Evolutionary conservation across 1,139 yeast species (phyloP), one percentile per base, ranked within the genome.

Genomic region (Geotrichum siamense): DNA sequence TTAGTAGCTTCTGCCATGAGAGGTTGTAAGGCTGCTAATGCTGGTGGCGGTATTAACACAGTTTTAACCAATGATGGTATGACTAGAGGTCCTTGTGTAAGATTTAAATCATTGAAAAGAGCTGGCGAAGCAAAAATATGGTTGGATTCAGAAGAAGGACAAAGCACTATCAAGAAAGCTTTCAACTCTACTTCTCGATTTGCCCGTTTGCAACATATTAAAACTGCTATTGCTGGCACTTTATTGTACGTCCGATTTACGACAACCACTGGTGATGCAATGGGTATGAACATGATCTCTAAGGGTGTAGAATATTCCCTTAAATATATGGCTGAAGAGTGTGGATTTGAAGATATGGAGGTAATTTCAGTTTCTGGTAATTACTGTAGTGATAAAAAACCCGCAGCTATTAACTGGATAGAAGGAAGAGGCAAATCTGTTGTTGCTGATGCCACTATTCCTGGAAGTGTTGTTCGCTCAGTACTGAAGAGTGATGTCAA

Each of bases 201-300:
- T 69, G 99, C 99, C 17, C 79, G 96, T 59, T 76, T 91, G 58
- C 94, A 85, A 65, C 82, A 82, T 56, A 72, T 89, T 54, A 84
- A 87, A 64, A 86, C 97, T 23, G 94, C 97, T 1, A 70, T 91
- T 63, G 98, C 98, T n/a, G 98, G 99, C 33, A 83, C 84, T 43
- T 71, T 83, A 53, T 71, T 93, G 57, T 91, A 76, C 60, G 82
- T 93, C 56, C 79, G 98, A 58, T 91, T 91, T 71, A 79, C 89
- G 62, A 91, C 99, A 22, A 87, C 96, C 34, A 91, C 99, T 28
- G 99, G 99, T 65, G 99, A 91, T 70, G 98, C 98, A 16, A 91
- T 91, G 99, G 99, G 98, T 54, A 91, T 91, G 99, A 91, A 91
- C 63, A 93, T 91, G 99, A 93, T 91, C 53, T 91, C 98, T 26